These are phyloP conservation scores for Bidens hawaiensis DNA, from an alignment of 140 eudicot genomes.

Conservation along the genomic window DNA sequence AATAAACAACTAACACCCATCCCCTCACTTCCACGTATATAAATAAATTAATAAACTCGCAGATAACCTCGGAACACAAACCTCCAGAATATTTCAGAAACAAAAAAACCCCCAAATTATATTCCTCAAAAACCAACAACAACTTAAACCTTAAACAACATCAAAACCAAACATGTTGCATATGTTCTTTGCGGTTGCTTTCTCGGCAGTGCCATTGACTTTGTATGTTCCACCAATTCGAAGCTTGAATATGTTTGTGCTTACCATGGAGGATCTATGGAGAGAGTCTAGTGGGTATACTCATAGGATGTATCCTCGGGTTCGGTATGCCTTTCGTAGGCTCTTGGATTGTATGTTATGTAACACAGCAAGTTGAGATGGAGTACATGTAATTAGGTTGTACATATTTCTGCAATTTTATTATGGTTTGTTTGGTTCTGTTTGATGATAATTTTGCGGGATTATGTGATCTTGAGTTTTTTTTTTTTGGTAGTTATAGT, in stretches of 20 bases:
- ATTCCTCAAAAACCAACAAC: not conserved
- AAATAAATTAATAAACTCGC: conserved; percentile 4
- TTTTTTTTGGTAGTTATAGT: not conserved
- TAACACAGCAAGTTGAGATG: conserved; percentile 1
- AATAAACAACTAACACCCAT: not conserved
- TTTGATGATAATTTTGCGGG: not conserved
- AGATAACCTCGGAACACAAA: not conserved
- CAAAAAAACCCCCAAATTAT: not conserved
- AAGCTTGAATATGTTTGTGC: conserved; percentile 58
- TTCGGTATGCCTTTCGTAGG: conserved; percentile 51
- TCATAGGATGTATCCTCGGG: conserved; percentile 39
- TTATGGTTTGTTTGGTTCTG: not conserved
- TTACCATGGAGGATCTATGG: conserved; percentile 59
- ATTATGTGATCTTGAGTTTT: not conserved
- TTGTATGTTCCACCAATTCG: conserved; percentile 72
- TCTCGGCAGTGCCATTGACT: conserved; percentile 80
- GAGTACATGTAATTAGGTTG: not conserved
- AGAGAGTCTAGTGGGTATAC: conserved; percentile 55
- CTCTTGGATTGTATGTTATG: conserved; percentile 49
- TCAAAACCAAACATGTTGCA: conserved; percentile 44
- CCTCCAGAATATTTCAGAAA: conserved; percentile 4
- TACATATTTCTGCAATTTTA: not conserved
- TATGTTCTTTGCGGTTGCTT: conserved; percentile 71
- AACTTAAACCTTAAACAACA: not conserved
- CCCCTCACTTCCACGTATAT: not conserved